phyloP scores from a whole-genome alignment of 192 early-diverging fungal genomes.

The Podochytrium sp. region DNA sequence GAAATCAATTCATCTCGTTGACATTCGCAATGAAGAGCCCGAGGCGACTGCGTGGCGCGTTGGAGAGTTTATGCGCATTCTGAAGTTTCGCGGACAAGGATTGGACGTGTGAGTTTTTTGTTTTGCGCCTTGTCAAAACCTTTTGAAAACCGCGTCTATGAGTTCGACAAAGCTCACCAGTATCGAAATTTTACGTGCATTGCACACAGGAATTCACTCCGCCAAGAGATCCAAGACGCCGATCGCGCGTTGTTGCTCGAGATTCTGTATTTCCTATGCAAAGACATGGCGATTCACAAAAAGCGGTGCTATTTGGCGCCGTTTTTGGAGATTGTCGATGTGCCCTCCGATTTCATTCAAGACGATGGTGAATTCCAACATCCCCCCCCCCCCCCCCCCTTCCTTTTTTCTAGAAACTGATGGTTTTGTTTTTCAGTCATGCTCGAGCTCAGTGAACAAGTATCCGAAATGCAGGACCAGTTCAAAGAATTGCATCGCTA shows the following conservation, averaged over 20 bases:
- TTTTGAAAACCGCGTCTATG: no score
- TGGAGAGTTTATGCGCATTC: conserved; percentile 49
- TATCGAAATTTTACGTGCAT: no score
- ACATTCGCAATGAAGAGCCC: conserved; percentile 51
- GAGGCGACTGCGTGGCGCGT: conserved; percentile 53
- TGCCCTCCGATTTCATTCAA: conserved; percentile 58
- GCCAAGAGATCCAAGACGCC: conserved; percentile 40
- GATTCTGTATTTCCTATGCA: conserved; percentile 51
- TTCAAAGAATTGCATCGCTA: conserved; percentile 59
- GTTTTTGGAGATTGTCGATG: conserved; percentile 52
- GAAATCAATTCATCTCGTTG: conserved; percentile 34
- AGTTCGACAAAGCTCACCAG: no score
- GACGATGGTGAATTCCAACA: conserved; percentile 59
- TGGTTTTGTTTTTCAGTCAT: conserved; percentile 39
- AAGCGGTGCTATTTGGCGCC: conserved; percentile 61
- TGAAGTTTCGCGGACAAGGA: conserved; percentile 51
- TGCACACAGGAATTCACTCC: conserved; percentile 22
- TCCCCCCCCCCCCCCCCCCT: not conserved
- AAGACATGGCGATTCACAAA: conserved; percentile 55
- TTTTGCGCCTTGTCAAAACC: conserved; percentile 2
- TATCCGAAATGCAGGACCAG: conserved; percentile 55
- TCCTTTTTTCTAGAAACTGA: not conserved
- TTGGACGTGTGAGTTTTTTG: conserved; percentile 36
- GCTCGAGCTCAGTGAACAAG: conserved; percentile 46
- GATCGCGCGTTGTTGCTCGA: conserved; percentile 45